Base-by-base conservation (phyloP, 1,139 yeast species). In the Arxiozyma telluris region DNA sequence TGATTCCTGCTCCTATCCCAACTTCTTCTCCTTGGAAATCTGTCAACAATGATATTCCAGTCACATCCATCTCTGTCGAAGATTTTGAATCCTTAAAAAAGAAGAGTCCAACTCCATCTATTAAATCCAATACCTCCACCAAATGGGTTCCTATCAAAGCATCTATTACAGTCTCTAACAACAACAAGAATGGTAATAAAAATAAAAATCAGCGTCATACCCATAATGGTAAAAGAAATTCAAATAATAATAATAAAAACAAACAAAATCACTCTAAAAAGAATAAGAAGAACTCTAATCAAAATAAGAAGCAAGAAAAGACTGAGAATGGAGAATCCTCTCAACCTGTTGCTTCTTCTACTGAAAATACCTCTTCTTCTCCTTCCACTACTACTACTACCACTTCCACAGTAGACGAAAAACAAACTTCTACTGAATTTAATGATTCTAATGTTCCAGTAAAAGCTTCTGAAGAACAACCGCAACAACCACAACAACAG, bases 61-160 rank as follows among this genome's bases (percentile, higher is more conserved):
- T 71, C 50, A 59, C 71, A 11, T 58, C 71, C 17, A 64, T 72
- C n/a, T 63, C 71, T 48, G 61, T 69, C 25, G 58, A 59, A 61
- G 62, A 73, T 49, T 61, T 77, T 43, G 82, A 79, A 62, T 76
- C 77, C 49, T 71, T 72, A 55, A 69, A 65, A 47, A 68, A 65
- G 54, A 66, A 67, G 55, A 61, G 66, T 41, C 61, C 70, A 25
- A 68, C 71, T 50, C 68, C 73, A 22, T 69, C 73, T 23, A 73
- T 71, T 53, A 79, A 78, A 57, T 78, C 83, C 59, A 80, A 87
- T 42, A 81, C 84, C 59, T 82, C 83, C 60, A 90, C 85, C 64
- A 88, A 88, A 71, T 89, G 96, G 96, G 86, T 87, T 49, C 96
- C 96, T n/a, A 83, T 84, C 67, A 80, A 81, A 61, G 94, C 93